Percentiles rank a stretch among this genome's conserved stretches.
Evolutionary conservation across 2,329 filamentous ascomycete species (phyloP).

Genomic region (Trichophyton simii): DNA sequence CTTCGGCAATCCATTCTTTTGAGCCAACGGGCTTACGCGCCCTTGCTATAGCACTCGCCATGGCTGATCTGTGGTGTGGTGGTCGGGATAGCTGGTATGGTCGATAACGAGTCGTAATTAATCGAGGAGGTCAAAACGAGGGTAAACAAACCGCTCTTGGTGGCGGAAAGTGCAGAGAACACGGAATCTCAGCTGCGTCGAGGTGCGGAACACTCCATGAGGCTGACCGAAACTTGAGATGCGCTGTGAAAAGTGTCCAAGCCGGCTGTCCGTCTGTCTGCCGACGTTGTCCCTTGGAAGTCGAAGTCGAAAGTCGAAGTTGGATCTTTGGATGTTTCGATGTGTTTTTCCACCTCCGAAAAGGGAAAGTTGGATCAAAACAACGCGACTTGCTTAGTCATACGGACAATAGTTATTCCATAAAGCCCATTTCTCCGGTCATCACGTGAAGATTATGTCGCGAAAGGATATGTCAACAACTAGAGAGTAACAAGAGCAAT

Average conservation of each 20-base stretch:
- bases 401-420: not conserved
- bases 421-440: not conserved
- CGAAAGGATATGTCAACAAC: not conserved
- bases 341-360: not conserved
- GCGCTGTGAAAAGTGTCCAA: no score
- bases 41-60: slow-evolving; percentile 28
- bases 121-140: not conserved
- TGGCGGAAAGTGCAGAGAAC: not conserved
- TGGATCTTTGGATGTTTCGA: not conserved
- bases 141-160: not conserved
- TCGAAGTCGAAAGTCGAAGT: not conserved
- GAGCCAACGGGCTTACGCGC: slow-evolving; percentile 56
- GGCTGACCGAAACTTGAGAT: not conserved
- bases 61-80: slow-evolving; percentile 13
- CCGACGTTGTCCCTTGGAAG: not conserved
- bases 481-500: not conserved
- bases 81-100: not conserved
- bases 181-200: not conserved
- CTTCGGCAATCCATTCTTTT: slow-evolving; percentile 69
- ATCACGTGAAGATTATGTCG: not conserved
- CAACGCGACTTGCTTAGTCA: not conserved
- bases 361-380: not conserved
- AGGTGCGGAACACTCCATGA: not conserved
- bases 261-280: no score
- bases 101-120: not conserved